Percentiles rank a stretch among this genome's conserved stretches.
These are phyloP conservation scores for Pestalotiopsis sp. DNA, from an alignment of 2,329 filamentous ascomycete species.

Conservation along the genomic window DNA sequence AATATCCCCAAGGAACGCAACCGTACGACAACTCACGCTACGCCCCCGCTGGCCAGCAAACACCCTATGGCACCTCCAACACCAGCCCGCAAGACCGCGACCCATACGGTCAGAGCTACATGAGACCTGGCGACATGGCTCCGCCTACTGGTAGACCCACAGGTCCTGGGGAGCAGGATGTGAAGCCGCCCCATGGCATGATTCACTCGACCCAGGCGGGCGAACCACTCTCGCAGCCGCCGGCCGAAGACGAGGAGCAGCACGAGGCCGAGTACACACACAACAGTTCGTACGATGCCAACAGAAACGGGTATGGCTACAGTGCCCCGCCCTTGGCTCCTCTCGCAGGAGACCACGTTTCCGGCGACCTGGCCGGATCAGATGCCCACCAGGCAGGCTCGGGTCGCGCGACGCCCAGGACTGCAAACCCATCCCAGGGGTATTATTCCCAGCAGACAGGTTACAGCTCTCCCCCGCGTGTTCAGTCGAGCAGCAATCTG, in stretches of 20 bases:
- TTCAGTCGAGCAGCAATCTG: constrained; percentile 71
- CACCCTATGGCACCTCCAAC: constrained; percentile 67
- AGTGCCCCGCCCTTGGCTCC: constrained; percentile 65
- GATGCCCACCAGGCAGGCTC: constrained; percentile 77
- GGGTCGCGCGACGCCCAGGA: constrained; percentile 83
- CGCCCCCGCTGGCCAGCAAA: constrained; percentile 66
- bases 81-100: constrained; percentile 58
- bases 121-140: constrained; percentile 86
- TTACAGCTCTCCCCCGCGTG: constrained; percentile 79
- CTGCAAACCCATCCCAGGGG: constrained; percentile 67
- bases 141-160: constrained; percentile 68
- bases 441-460: constrained; percentile 70
- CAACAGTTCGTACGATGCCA: constrained; percentile 73
- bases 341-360: constrained; percentile 72
- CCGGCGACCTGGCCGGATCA: constrained; percentile 80
- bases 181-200: constrained; percentile 66
- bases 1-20: constrained; percentile 69
- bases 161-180: constrained; percentile 63
- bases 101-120: constrained; percentile 69
- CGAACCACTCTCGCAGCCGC: constrained; percentile 52
- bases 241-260: constrained; percentile 68
- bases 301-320: constrained; percentile 77
- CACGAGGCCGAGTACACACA: constrained; percentile 86
- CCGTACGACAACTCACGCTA: constrained; percentile 77
- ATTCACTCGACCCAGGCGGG: constrained; percentile 57